Percentiles rank a stretch among this genome's conserved stretches.
These are phyloP conservation scores for Talaromyces proteolyticus DNA, from an alignment of 495 filamentous ascomycete species.

Conservation along the genomic window DNA sequence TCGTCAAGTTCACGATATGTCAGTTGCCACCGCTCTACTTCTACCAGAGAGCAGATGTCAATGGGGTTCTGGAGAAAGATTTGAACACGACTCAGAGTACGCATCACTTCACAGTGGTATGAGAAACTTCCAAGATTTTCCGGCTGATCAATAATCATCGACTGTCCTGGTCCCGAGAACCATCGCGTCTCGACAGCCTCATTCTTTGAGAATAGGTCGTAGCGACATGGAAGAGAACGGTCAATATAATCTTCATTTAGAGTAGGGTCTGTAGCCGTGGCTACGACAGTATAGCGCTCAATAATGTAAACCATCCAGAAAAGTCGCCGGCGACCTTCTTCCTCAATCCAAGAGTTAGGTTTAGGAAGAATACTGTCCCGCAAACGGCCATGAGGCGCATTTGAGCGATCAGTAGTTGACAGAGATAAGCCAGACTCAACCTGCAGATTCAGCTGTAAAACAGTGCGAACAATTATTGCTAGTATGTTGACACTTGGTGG, in stretches of 20 bases:
- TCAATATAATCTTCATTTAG: constrained; percentile 70
- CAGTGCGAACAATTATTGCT: constrained; percentile 65
- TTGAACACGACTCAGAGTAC: constrained; percentile 68
- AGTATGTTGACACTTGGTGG: constrained; percentile 71
- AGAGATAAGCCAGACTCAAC: constrained; percentile 60
- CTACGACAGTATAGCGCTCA: constrained; percentile 69
- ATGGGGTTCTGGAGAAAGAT: constrained; percentile 69
- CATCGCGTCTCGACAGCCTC: constrained; percentile 66
- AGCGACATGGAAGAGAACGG: constrained; percentile 67
- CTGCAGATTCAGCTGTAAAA: constrained; percentile 65
- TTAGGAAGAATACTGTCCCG: constrained; percentile 66
- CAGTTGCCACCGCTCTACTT: constrained; percentile 69
- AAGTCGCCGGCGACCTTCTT: constrained; percentile 62
- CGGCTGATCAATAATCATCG: constrained; percentile 49
- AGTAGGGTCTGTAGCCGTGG: constrained; percentile 70
- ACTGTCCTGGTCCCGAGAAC: too few relatives aligned
- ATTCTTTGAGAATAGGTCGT: constrained; percentile 67
- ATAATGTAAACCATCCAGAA: constrained; percentile 80
- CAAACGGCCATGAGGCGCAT: constrained; percentile 56
- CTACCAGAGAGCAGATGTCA: constrained; percentile 64
- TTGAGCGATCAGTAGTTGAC: constrained; percentile 50
- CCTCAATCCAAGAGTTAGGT: constrained; percentile 65
- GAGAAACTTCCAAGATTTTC: constrained; percentile 70
- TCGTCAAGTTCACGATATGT: constrained; percentile 67
- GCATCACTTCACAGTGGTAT: constrained; percentile 69